These are phyloP conservation scores for Ceriops zippeliana DNA, from an alignment of 345 rosid species.

Conservation along the genomic window DNA sequence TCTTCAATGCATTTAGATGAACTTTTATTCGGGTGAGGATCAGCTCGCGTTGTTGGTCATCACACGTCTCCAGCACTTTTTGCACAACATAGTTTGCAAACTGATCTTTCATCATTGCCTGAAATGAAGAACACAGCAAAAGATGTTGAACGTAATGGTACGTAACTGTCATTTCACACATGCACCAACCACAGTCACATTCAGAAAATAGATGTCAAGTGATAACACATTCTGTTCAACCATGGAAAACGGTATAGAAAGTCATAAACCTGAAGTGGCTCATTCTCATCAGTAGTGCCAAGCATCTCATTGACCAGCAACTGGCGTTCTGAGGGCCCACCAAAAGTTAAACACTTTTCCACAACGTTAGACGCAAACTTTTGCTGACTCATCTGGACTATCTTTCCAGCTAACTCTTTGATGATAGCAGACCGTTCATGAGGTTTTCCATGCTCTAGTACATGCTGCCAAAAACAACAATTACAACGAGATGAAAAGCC, in stretches of 20 bases:
- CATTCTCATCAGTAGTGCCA: conserved; percentile 89
- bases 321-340: conserved; percentile 68
- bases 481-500: background rate
- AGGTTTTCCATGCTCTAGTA: conserved; percentile 65
- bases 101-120: conserved; percentile 95
- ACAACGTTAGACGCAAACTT: conserved; percentile 96
- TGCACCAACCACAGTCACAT: background rate
- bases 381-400: conserved; percentile 96
- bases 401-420: conserved; percentile 71
- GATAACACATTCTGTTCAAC: background rate
- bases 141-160: background rate
- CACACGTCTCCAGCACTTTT: conserved; percentile 79
- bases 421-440: conserved; percentile 63
- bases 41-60: conserved; percentile 67
- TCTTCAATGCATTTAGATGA: conserved; percentile 75
- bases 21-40: conserved; percentile 68
- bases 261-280: conserved; percentile 87
- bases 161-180: background rate
- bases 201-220: background rate
- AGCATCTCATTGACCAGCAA: conserved; percentile 90
- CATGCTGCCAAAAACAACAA: conserved; percentile 41
- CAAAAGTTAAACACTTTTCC: conserved; percentile 86
- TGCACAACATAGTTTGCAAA: conserved; percentile 88
- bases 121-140: background rate
- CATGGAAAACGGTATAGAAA: background rate